Conservation (phyloP, 2,329 filamentous ascomycete genomes). For the Hansfordia pulvinata region DNA sequence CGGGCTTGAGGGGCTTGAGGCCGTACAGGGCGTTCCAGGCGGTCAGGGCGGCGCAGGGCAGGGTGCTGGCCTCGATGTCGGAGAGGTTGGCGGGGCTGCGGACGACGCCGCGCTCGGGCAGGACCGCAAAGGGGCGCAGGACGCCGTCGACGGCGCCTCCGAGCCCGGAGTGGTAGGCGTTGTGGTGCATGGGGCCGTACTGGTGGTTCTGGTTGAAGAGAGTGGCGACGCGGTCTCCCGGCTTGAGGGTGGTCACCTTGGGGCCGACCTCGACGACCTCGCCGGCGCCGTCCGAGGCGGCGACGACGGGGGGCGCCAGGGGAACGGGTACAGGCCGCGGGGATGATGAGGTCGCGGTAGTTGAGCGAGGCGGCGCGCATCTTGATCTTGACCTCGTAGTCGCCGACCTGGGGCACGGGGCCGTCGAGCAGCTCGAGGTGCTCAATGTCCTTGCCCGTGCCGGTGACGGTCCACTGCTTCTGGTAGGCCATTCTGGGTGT, state of each 20-base stretch:
- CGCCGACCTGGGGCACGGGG: constrained; percentile 46
- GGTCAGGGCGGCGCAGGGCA: constrained; percentile 48
- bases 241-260: constrained; percentile 31
- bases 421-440: constrained; percentile 39
- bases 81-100: constrained; percentile 41
- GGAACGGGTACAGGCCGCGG: constrained; percentile 33
- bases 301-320: constrained; percentile 26
- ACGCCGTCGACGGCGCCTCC: constrained; percentile 57
- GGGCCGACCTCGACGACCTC: constrained; percentile 36
- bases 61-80: constrained; percentile 38
- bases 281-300: constrained; percentile 39
- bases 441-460: constrained; percentile 41
- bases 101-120: constrained; percentile 56
- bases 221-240: constrained; percentile 41
- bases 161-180: constrained; percentile 37
- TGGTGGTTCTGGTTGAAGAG: constrained; percentile 47
- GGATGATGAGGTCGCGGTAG: constrained; percentile 39
- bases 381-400: constrained; percentile 61
- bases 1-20: constrained; percentile 34
- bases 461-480: constrained; percentile 42
- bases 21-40: constrained; percentile 56
- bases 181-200: constrained; percentile 23
- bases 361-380: constrained; percentile 38
- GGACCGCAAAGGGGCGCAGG: constrained; percentile 53
- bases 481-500: too few species aligned